Percentiles rank a stretch among this genome's conserved stretches.
These are phyloP conservation scores for Pseudogymnoascus destructans DNA, from an alignment of 2,329 filamentous ascomycete species.

Conservation along the genomic window DNA sequence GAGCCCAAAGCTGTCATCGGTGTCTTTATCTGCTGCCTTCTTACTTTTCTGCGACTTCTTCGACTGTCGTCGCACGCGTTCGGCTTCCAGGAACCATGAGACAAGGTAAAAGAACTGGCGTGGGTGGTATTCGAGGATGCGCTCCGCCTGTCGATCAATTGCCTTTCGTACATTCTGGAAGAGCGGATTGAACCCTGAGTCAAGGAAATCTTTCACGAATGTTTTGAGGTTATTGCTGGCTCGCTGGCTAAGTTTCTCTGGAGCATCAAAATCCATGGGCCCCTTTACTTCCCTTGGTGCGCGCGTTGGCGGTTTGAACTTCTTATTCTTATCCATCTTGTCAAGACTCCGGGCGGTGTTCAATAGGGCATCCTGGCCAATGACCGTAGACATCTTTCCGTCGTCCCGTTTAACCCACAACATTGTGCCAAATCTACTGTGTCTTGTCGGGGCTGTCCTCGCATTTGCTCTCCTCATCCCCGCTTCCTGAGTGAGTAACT, in stretches of 20 bases:
- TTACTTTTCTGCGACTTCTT: constrained; percentile 42
- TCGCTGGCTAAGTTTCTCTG: constrained; percentile 52
- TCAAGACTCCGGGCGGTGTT: constrained; percentile 60
- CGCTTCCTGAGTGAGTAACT: constrained; percentile 67
- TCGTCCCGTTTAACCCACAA: constrained; percentile 87
- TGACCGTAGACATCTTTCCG: constrained; percentile 65
- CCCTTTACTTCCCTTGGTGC: constrained; percentile 48
- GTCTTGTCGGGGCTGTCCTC: constrained; percentile 67
- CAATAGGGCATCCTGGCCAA: constrained; percentile 73
- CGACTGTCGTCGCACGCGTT: constrained; percentile 54
- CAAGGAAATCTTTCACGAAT: constrained; percentile 88
- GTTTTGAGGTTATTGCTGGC: constrained; percentile 65
- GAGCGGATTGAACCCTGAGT: constrained; percentile 87
- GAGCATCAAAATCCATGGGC: constrained; percentile 63
- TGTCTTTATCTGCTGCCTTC: constrained; percentile 33
- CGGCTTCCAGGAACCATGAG: constrained; percentile 83
- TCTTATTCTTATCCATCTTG: constrained; percentile 86
- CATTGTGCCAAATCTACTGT: constrained; percentile 94
- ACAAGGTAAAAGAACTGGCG: constrained; percentile 87
- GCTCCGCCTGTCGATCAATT: constrained; percentile 76
- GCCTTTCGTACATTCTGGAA: constrained; percentile 78
- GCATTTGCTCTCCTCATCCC: constrained; percentile 69
- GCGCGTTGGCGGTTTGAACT: constrained; percentile 68
- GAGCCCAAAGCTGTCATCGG: constrained; percentile 67
- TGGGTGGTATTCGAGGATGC: constrained; percentile 62